These are phyloP conservation scores for Iris pallida DNA, from an alignment of 116 monocot genomes.

Conservation along the genomic window DNA sequence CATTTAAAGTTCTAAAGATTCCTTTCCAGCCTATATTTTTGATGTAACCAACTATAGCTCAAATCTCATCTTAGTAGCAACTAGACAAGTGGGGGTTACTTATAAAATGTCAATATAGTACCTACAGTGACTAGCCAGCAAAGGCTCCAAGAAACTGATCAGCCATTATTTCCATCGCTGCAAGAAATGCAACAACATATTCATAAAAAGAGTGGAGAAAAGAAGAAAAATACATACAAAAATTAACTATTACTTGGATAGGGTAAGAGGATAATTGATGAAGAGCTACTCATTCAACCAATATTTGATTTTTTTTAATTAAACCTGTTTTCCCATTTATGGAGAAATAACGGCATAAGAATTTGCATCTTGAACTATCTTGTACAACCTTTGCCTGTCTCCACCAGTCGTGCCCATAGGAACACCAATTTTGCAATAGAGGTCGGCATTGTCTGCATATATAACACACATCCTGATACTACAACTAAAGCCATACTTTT, in stretches of 20 bases:
- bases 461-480: background rate
- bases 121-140: conserved; percentile 58
- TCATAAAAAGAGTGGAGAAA: conserved; percentile 5
- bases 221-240: background rate
- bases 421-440: conserved; percentile 84
- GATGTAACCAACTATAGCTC: no score
- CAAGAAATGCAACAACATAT: conserved; percentile 95
- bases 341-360: conserved; percentile 59
- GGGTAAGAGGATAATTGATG: background rate
- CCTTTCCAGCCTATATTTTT: no score
- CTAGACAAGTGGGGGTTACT: no score
- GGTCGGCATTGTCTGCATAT: conserved; percentile 67
- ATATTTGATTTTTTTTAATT: background rate
- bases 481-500: background rate
- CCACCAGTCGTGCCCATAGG: conserved; percentile 80
- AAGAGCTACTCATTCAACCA: background rate
- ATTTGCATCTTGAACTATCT: conserved; percentile 42
- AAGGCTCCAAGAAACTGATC: conserved; percentile 90
- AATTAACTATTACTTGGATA: background rate
- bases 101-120: background rate
- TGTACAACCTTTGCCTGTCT: conserved; percentile 34
- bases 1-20: no score
- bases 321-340: conserved; percentile 55
- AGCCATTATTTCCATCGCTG: conserved; percentile 91
- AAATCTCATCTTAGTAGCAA: no score